Evolutionary conservation across 1,284 basidiomycete genomes (phyloP), one percentile per base, ranked within the genome.

Genomic region (Phenoliferia sp.): DNA sequence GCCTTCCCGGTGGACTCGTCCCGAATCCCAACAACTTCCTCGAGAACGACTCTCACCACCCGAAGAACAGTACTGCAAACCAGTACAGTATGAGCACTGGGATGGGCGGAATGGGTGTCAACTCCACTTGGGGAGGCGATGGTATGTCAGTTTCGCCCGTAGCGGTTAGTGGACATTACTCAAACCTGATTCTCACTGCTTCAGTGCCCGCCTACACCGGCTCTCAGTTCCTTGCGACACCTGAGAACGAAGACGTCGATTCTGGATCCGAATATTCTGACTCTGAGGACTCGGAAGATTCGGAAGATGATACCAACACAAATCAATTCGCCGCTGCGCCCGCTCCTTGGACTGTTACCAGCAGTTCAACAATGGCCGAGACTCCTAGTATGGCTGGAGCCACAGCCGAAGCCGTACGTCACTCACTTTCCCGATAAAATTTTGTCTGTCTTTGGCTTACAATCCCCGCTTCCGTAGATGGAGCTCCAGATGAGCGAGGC

Each of bases 391-490:
- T 61, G 59, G 61, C 65, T 19, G 33, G 31, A 26, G 66, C 66
- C 1, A 67, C 66, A 15, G 66, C 66, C 26, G 61, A 66, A 54
- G 65, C 65, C n/a, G 65, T 66, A 34, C 44, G 65, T 63, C 58
- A 28, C 16, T 16, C 39, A 17, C 29, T 26, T 58, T 15, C 22
- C 28, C 31, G 22, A 16, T 48, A 22, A 10, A 6, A n/a, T n/a
- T 54, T 7, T n/a, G 15, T 34, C 39, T 59, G 26, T n/a, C 61
- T 15, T 28, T 33, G 22, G 31, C 36, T 16, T 22, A 19, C 26
- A 54, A n/a, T 34, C 50, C 19, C 17, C 26, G 33, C 1, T 50
- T 36, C 5, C 57, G 29, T n/a, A 63, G 62, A 67, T 67, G 66
- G 58, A 36, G 59, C 52, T 60, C 36, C 57, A 58, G 2, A 57